Conservation (phyloP, 2,329 filamentous ascomycete genomes). For the Penicillium sclerotigenum region DNA sequence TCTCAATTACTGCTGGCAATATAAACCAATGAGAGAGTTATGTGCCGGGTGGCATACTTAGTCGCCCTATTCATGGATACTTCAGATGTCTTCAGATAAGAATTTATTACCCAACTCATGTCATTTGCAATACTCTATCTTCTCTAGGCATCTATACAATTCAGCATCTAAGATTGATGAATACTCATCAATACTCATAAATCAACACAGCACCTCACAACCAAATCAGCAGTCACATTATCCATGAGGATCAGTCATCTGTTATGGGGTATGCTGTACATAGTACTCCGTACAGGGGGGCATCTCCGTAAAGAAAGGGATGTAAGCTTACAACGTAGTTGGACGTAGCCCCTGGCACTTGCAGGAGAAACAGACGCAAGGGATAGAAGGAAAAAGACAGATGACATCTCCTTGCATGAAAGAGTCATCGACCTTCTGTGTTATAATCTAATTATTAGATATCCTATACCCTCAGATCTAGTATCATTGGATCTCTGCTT, state of each 20-base stretch:
- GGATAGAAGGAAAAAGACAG: not conserved
- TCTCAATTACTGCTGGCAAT: too few relatives aligned
- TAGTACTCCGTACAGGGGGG: not conserved
- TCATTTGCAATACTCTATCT: not conserved
- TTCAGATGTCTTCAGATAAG: not conserved
- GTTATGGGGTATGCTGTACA: not conserved
- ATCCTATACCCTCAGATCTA: not conserved
- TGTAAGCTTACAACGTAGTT: not conserved
- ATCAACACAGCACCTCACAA: not conserved
- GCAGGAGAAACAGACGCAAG: constrained; percentile 2
- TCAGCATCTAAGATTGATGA: not conserved
- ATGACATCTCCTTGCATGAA: not conserved
- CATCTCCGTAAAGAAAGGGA: not conserved
- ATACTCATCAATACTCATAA: not conserved
- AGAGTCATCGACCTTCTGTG: not conserved
- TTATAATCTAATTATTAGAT: not conserved
- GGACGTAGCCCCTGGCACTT: not conserved
- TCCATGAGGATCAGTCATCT: too few relatives aligned
- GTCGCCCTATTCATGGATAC: too few relatives aligned
- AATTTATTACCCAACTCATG: not conserved
- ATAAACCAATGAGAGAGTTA: too few relatives aligned
- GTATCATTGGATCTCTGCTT: not conserved
- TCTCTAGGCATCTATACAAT: not conserved
- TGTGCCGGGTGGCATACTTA: too few relatives aligned
- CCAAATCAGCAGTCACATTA: not conserved